These are phyloP conservation scores for Colletotrichum musae DNA, from an alignment of 2,329 filamentous ascomycete genomes.

Conservation along the genomic window DNA sequence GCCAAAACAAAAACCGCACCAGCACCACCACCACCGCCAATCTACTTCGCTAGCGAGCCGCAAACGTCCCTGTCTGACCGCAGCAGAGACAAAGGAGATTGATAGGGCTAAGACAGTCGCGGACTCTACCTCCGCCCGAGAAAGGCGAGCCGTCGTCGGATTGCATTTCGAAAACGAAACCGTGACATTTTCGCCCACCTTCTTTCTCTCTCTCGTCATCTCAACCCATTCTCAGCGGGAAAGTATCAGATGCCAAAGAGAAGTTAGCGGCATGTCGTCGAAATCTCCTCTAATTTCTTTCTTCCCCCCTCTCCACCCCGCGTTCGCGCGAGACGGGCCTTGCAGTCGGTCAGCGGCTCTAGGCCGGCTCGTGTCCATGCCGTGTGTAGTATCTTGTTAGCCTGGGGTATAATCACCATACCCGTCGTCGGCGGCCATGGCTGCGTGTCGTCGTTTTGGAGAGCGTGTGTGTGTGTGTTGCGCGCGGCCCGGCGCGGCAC, in stretches of 20 bases:
- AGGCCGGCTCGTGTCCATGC: not conserved
- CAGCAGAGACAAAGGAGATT: slow-evolving; percentile 35
- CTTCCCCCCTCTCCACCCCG: not conserved
- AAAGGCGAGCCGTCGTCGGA: slow-evolving; percentile 20
- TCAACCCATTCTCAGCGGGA: slow-evolving; percentile 29
- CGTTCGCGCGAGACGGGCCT: not conserved
- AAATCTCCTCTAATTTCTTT: not conserved
- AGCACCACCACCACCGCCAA: not conserved
- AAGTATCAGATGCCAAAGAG: slow-evolving; percentile 4
- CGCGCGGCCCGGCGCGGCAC: slow-evolving; percentile 27
- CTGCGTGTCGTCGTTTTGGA: slow-evolving; percentile 15
- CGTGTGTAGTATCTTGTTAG: too few relatives aligned
- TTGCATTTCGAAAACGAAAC: slow-evolving; percentile 29
- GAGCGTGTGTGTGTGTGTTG: slow-evolving; percentile 12
- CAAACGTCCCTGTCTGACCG: slow-evolving; percentile 29
- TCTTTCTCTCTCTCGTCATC: slow-evolving; percentile 19
- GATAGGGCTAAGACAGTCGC: slow-evolving; percentile 29
- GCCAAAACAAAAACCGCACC: not conserved
- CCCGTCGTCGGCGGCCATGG: not conserved
- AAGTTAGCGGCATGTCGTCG: slow-evolving; percentile 12
- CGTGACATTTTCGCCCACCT: not conserved
- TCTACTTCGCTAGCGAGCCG: slow-evolving; percentile 6
- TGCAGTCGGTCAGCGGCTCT: not conserved
- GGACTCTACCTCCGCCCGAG: slow-evolving; percentile 12
- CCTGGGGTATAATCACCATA: not conserved